Percentiles rank a stretch among this genome's conserved stretches.
Conservation (phyloP, 164 flowering plant species). For the Taxillus chinensis region DNA sequence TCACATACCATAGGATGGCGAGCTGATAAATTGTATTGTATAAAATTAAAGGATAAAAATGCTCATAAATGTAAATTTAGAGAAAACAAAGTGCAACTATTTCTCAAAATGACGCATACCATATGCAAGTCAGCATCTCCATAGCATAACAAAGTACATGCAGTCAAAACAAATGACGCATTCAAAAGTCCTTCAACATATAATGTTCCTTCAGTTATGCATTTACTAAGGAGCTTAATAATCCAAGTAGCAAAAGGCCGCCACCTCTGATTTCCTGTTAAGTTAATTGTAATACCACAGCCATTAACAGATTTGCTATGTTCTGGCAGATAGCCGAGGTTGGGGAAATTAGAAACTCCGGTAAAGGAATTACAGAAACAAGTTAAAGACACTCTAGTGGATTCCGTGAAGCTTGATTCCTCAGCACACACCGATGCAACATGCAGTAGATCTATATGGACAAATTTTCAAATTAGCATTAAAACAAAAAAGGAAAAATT, state of each 20-base stretch:
- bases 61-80: not conserved
- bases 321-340: slow-evolving; percentile 54
- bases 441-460: slow-evolving; percentile 50
- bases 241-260: slow-evolving; percentile 73
- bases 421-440: slow-evolving; percentile 39
- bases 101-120: slow-evolving; percentile 34
- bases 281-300: slow-evolving; percentile 56
- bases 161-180: slow-evolving; percentile 48
- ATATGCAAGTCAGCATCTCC: slow-evolving; percentile 84
- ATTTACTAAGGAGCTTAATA: slow-evolving; percentile 66
- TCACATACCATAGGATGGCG: slow-evolving; percentile 18
- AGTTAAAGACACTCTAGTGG: slow-evolving; percentile 39
- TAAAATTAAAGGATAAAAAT: slow-evolving; percentile 2
- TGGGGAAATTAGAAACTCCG: slow-evolving; percentile 32
- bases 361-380: slow-evolving; percentile 59
- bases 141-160: slow-evolving; percentile 64
- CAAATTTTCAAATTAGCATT: slow-evolving; percentile 8
- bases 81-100: not conserved
- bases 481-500: not conserved
- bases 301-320: slow-evolving; percentile 57
- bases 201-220: slow-evolving; percentile 80
- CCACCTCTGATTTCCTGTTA: slow-evolving; percentile 62
- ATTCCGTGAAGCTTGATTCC: slow-evolving; percentile 18
- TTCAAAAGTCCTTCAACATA: slow-evolving; percentile 77
- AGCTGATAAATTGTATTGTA: slow-evolving; percentile 4